Evolutionary conservation across 83 land plant species (phyloP).

Genomic region (Picea abies): DNA sequence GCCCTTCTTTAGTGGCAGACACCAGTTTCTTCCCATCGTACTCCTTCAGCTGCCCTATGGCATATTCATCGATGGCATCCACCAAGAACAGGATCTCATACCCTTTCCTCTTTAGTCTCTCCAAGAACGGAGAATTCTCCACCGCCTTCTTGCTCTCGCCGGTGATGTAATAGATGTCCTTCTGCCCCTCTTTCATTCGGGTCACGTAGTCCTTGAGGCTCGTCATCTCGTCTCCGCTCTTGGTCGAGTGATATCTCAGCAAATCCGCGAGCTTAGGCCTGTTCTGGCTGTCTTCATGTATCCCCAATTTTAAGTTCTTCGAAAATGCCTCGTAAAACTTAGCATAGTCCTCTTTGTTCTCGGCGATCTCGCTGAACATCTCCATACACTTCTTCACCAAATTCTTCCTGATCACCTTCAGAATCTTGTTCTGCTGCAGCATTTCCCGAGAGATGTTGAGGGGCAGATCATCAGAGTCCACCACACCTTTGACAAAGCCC

Average conservation of each 20-base stretch:
- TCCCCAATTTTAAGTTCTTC: slow-evolving; percentile 70
- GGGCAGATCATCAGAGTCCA: slow-evolving; percentile 73
- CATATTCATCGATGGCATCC: slow-evolving; percentile 76
- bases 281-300: slow-evolving; percentile 81
- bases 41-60: slow-evolving; percentile 64
- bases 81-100: slow-evolving; percentile 64
- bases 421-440: slow-evolving; percentile 78
- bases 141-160: slow-evolving; percentile 74
- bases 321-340: slow-evolving; percentile 79
- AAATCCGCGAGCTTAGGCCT: slow-evolving; percentile 62
- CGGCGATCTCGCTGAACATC: slow-evolving; percentile 68
- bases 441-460: slow-evolving; percentile 32
- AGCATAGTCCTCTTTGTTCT: slow-evolving; percentile 76
- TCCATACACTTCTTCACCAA: slow-evolving; percentile 31
- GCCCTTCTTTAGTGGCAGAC: slow-evolving; percentile 42
- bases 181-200: slow-evolving; percentile 75
- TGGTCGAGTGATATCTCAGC: slow-evolving; percentile 60
- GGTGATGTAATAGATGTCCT: slow-evolving; percentile 63
- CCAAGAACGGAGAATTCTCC: slow-evolving; percentile 45
- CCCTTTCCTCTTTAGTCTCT: slow-evolving; percentile 32
- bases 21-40: slow-evolving; percentile 74
- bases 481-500: slow-evolving; percentile 73
- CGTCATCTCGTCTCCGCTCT: slow-evolving; percentile 73
- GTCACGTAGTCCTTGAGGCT: slow-evolving; percentile 73
- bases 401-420: slow-evolving; percentile 45